Base-by-base conservation (phyloP, 768 basidiomycete species). In the Termitomyces sp. region DNA sequence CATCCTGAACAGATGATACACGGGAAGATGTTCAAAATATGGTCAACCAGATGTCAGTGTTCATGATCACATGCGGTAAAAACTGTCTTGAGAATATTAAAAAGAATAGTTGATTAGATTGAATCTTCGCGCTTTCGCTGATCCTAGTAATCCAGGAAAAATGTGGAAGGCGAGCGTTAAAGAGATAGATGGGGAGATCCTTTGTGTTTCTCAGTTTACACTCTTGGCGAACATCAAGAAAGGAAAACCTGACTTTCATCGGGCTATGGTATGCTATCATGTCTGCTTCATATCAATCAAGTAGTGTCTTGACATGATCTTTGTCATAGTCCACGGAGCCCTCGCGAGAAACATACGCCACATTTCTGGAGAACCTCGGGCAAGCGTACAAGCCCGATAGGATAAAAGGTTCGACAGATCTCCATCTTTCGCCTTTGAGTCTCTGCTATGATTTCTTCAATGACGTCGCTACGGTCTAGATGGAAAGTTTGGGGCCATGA, bases 141-240 rank as follows among this genome's bases (percentile, higher is more conserved):
- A 88, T 66, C 74, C 75, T 9, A 66, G 64, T 16, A 78, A 76
- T 66, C 68, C 77, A 1, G 79, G 77, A 5, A 77, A 80, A 56
- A 87, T 88, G 82, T 98, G 96, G 96, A 95, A 91, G 72, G 73
- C 79, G 22, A 92, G 76, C 66, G 88, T 98, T 49, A 90, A 86
- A 71, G 95, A 98, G 62, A 82, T 97, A 24, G 82, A 83, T 24
- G 95, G 94, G 45, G 94, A 96, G 52, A 81, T 99, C 13, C 82
- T 98, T 4, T 98, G 95, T 65, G 93, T 95, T 16, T 94, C 94
- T 1, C 96, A 98, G 64, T 96, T 97, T 70, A 94, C 95, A 2
- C 79, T 99, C 28, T 71, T 95, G 67, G 90, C 94, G 24, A 88
- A 88, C 58, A 93, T 92, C 18, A 77, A 79, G 53, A 97, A 97